Evolutionary conservation across 495 filamentous ascomycete genomes (phyloP).

Genomic region (Penicillium dipodomyicola): DNA sequence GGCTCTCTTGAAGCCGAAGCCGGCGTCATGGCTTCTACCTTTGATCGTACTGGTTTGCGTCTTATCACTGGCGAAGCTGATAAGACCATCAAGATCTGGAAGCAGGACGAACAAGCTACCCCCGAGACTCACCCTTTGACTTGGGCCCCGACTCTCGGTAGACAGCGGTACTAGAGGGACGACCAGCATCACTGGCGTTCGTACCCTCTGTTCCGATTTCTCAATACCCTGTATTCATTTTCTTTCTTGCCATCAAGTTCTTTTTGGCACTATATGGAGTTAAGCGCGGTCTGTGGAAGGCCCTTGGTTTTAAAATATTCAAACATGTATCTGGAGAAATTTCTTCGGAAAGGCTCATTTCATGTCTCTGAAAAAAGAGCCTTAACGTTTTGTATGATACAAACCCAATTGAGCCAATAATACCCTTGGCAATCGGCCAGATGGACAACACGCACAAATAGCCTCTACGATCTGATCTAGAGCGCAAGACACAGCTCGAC

Average conservation of each 20-base stretch:
- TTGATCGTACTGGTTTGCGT: constrained; percentile 82
- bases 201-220: constrained; percentile 14
- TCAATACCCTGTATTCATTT: constrained; percentile 25
- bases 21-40: constrained; percentile 88
- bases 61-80: constrained; percentile 94
- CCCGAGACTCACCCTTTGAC: constrained; percentile 87
- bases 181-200: background rate
- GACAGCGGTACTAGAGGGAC: constrained; percentile 59
- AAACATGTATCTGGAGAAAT: constrained; percentile 2
- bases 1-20: constrained; percentile 92
- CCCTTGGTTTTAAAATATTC: constrained; percentile 3
- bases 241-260: constrained; percentile 13
- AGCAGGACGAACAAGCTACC: constrained; percentile 83
- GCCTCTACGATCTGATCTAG: background rate
- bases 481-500: background rate
- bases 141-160: constrained; percentile 82
- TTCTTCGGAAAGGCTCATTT: constrained; percentile 5
- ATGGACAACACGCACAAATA: background rate
- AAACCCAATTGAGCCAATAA: constrained; percentile 1
- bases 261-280: constrained; percentile 33
- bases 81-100: constrained; percentile 98
- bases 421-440: background rate
- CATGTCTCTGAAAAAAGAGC: constrained; percentile 1
- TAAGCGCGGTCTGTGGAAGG: constrained; percentile 25
- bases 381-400: constrained; percentile 6